Evolutionary conservation across 345 rosid genomes (phyloP).

Genomic region (Raphanus raphanistrum): DNA sequence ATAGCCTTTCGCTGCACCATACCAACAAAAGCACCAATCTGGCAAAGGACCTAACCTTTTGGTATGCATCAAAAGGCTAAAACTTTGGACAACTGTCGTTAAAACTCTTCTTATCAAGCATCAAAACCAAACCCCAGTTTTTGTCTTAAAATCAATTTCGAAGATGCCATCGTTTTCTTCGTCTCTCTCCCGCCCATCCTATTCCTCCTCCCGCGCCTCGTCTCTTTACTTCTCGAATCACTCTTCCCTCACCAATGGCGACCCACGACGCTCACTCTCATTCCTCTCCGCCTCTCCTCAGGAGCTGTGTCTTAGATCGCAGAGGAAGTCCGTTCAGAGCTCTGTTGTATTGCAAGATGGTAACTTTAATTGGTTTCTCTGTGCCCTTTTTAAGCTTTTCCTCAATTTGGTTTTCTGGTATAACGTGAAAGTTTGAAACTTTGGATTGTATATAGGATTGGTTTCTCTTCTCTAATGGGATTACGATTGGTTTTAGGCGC

Average conservation of each 20-base stretch:
- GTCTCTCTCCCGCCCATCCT: neutral
- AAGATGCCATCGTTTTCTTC: conserved; percentile 30
- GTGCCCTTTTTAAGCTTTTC: neutral
- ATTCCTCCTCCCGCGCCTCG: neutral
- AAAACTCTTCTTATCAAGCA: too few species aligned
- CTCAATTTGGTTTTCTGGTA: conserved; percentile 1
- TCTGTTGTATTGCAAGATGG: conserved; percentile 53
- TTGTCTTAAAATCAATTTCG: neutral
- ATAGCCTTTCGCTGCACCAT: conserved; percentile 23
- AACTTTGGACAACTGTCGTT: too few species aligned
- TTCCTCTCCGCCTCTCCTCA: conserved; percentile 38
- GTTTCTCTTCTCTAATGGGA: neutral
- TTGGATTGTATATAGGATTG: neutral
- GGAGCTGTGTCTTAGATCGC: conserved; percentile 46
- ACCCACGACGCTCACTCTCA: conserved; percentile 40
- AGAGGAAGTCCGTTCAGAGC: conserved; percentile 39
- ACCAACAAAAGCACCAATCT: conserved; percentile 13
- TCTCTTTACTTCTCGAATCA: conserved; percentile 21
- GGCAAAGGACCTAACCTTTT: neutral
- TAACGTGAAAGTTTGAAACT: neutral
- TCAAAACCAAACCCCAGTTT: too few species aligned
- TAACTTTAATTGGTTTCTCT: conserved; percentile 13
- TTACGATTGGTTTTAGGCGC: conserved; percentile 47
- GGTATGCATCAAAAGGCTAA: too few species aligned
- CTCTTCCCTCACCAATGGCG: conserved; percentile 31